Evolutionary conservation across 495 filamentous ascomycete genomes (phyloP), one percentile per base, ranked within the genome.

Genomic region (Penicillium nucicola): DNA sequence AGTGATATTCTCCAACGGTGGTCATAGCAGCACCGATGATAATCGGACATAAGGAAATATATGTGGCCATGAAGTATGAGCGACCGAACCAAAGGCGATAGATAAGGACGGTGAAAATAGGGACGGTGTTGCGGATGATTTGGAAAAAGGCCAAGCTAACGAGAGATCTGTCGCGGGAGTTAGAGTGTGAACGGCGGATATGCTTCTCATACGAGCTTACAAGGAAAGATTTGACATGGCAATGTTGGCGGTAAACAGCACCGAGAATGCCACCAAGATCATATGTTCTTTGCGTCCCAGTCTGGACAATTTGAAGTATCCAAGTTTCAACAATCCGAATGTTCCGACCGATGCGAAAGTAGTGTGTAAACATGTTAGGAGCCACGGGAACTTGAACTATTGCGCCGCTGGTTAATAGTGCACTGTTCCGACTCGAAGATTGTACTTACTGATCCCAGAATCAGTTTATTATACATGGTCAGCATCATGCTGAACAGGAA

Each of bases 141-240:
- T 57, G 54, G 49, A 57, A 57, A 33, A 57, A 57, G 19, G 54
- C 54, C 12, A 57, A 37, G 5, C 48, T 52, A 17, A 57, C 54
- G n/a, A 57, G 48, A 5, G 54, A 57, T 28, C 53, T 55, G 18
- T 15, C 2, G 8, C 6, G 3, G 13, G 13, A 5, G 23, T 19
- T 38, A 43, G 20, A n/a, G 17, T 12, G 1, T 9, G 13, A 22
- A 22, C 8, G 23, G 7, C 2, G 8, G 19, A 7, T 1, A 38
- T 37, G n/a, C 9, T 5, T 39, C 31, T 39, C 15, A 39, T 4
- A 2, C 17, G n/a, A 20, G 14, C 53, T 4, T 34, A 55, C 53
- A 57, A 31, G 14, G 54, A 57, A 2, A 57, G 25, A 28, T 57
- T 57, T 12, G 54, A 57, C 54, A 57, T 57, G 20, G 54, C 54